A percentile compares a stretch with the other conserved stretches of the same genome.
Evolutionary conservation across 106 monocot genomes (phyloP).

Genomic region (Dendrobium huoshanense): DNA sequence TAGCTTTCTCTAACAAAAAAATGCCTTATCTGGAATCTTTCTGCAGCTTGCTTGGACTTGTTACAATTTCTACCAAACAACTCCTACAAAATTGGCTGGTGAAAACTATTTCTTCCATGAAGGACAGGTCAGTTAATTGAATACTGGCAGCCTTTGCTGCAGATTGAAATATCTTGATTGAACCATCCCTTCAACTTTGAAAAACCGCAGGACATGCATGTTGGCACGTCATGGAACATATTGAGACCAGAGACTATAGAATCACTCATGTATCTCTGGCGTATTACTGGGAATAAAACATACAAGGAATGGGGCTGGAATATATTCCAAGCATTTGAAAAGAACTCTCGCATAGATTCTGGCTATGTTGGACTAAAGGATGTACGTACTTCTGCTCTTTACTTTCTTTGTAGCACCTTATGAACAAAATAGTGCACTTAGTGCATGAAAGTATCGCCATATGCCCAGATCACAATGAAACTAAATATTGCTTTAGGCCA

Average conservation of each 20-base stretch:
- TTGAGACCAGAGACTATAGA: conserved; percentile 89
- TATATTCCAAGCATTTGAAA: conserved; percentile 95
- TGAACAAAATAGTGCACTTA: too few species aligned
- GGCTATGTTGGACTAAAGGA: conserved; percentile 88
- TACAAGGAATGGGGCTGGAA: conserved; percentile 98
- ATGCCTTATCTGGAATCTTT: not conserved
- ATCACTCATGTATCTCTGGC: conserved; percentile 77
- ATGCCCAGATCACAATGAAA: too few species aligned
- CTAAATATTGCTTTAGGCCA: too few species aligned
- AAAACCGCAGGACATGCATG: conserved; percentile 64
- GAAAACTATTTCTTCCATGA: conserved; percentile 71
- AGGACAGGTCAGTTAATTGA: conserved; percentile 30
- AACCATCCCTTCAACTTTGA: not conserved
- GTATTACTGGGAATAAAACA: conserved; percentile 79
- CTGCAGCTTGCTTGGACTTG: conserved; percentile 74
- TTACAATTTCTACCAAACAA: conserved; percentile 85
- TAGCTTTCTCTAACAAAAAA: not conserved
- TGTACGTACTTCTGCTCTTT: conserved; percentile 32
- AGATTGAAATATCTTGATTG: not conserved
- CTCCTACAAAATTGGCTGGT: conserved; percentile 87
- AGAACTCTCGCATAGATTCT: conserved; percentile 76
- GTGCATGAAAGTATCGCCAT: too few species aligned
- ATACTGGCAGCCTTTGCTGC: not conserved
- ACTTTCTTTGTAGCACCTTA: not conserved
- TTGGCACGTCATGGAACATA: conserved; percentile 95